Conservation (phyloP, 2,329 filamentous ascomycete genomes). For the Emericellopsis atlantica region DNA sequence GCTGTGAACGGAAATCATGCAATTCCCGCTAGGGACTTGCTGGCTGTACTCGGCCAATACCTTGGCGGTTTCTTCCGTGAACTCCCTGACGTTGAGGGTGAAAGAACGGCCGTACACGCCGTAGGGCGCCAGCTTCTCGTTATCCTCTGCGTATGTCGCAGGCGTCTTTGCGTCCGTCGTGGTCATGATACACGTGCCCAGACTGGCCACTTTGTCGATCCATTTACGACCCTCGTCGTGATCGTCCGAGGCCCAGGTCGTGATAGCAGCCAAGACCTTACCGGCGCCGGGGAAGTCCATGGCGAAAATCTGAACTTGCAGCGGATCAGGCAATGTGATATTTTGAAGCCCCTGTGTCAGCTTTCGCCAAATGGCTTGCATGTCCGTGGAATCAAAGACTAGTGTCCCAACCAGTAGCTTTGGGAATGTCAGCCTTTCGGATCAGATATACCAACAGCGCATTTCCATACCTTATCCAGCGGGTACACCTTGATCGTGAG, state of each 20-base stretch:
- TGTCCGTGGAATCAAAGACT: background rate
- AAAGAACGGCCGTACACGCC: slow-evolving; percentile 1
- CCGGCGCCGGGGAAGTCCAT: slow-evolving; percentile 1
- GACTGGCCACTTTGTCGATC: background rate
- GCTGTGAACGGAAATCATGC: slow-evolving; percentile 2
- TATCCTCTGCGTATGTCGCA: background rate
- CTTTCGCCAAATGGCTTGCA: background rate
- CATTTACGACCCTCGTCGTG: background rate
- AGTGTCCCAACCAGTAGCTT: background rate
- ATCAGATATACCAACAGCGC: background rate
- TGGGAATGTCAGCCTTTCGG: background rate
- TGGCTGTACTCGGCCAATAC: background rate
- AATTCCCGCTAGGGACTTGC: background rate
- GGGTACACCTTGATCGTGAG: slow-evolving; percentile 12
- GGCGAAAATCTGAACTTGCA: background rate
- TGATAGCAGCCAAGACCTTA: background rate
- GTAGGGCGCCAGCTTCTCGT: background rate
- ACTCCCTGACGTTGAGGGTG: background rate
- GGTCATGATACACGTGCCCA: slow-evolving; percentile 1
- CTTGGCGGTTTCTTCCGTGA: background rate
- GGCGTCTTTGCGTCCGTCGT: background rate
- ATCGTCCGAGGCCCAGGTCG: slow-evolving; percentile 1
- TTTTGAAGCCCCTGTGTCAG: no score
- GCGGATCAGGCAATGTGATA: background rate
- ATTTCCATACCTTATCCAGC: background rate